Percentiles rank a stretch among this genome's conserved stretches.
phyloP scores from a whole-genome alignment of 305 asterid genomes.

The Rubia balearica region DNA sequence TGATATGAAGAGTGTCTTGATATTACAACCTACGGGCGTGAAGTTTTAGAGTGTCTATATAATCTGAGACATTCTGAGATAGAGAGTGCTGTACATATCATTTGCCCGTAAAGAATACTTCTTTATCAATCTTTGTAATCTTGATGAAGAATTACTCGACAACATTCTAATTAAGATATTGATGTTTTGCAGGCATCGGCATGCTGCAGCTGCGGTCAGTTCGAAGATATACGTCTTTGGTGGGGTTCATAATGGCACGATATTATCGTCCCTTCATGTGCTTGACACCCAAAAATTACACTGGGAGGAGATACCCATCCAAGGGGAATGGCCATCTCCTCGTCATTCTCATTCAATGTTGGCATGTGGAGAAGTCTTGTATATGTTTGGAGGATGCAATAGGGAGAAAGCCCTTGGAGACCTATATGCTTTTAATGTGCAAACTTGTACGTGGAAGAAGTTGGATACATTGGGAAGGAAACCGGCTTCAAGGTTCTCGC shows the following conservation, averaged over 20 bases:
- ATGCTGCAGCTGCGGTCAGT: slow-evolving; percentile 72
- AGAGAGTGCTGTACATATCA: background rate
- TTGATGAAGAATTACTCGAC: background rate
- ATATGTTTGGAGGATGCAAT: slow-evolving; percentile 77
- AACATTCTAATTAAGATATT: background rate
- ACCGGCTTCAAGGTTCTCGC: slow-evolving; percentile 83
- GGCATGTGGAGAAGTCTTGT: slow-evolving; percentile 47
- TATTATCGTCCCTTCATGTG: slow-evolving; percentile 56
- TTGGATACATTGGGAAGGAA: slow-evolving; percentile 42
- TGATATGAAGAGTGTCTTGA: background rate
- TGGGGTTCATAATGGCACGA: slow-evolving; percentile 53
- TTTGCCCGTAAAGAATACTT: background rate
- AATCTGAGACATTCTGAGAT: background rate
- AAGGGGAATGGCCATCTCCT: slow-evolving; percentile 67
- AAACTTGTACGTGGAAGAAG: slow-evolving; percentile 55
- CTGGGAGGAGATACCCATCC: slow-evolving; percentile 59
- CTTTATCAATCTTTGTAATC: background rate
- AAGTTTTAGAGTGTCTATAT: background rate
- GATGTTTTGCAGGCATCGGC: slow-evolving; percentile 74
- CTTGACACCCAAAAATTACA: slow-evolving; percentile 51
- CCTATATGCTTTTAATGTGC: slow-evolving; percentile 55
- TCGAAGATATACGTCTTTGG: slow-evolving; percentile 74
- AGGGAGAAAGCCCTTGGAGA: slow-evolving; percentile 81
- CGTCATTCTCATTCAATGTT: slow-evolving; percentile 91
- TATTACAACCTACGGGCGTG: background rate